Percentiles rank a stretch among this genome's conserved stretches.
phyloP scores from a whole-genome alignment of 2,329 filamentous ascomycete genomes.

The Colletotrichum sp. region DNA sequence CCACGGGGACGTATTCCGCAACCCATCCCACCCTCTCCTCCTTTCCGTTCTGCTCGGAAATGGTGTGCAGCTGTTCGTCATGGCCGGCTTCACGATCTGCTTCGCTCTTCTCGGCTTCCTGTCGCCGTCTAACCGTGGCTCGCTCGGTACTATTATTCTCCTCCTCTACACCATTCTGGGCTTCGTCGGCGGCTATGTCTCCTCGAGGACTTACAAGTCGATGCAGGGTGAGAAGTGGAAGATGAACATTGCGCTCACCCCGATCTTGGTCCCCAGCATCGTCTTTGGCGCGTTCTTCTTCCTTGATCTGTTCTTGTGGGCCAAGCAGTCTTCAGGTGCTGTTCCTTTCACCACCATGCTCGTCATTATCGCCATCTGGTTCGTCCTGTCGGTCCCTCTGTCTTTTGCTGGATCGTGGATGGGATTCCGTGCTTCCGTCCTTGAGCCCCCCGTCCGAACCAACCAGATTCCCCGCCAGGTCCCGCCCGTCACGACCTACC shows the following conservation, averaged over 20 bases:
- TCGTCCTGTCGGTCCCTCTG: slow-evolving; percentile 91
- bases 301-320: slow-evolving; percentile 95
- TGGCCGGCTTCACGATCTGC: slow-evolving; percentile 92
- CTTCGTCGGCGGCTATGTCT: slow-evolving; percentile 90
- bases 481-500: slow-evolving; percentile 81
- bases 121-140: slow-evolving; percentile 93
- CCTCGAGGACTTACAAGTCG: slow-evolving; percentile 90
- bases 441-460: slow-evolving; percentile 85
- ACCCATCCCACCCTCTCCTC: slow-evolving; percentile 80
- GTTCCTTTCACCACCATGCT: slow-evolving; percentile 98
- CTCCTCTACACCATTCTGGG: slow-evolving; percentile 93
- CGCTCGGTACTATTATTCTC: slow-evolving; percentile 90
- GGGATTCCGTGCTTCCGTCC: slow-evolving; percentile 77
- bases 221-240: slow-evolving; percentile 95
- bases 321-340: slow-evolving; percentile 87
- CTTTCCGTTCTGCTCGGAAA: slow-evolving; percentile 90
- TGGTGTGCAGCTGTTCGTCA: slow-evolving; percentile 95
- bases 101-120: slow-evolving; percentile 95
- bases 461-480: slow-evolving; percentile 99
- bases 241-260: slow-evolving; percentile 87
- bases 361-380: slow-evolving; percentile 92
- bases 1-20: slow-evolving; percentile 95
- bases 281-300: slow-evolving; percentile 92
- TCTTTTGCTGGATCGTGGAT: slow-evolving; percentile 92
- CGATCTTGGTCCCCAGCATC: slow-evolving; percentile 81